Evolutionary conservation across 2,329 filamentous ascomycete species (phyloP).

Genomic region (Fusarium multiceps): DNA sequence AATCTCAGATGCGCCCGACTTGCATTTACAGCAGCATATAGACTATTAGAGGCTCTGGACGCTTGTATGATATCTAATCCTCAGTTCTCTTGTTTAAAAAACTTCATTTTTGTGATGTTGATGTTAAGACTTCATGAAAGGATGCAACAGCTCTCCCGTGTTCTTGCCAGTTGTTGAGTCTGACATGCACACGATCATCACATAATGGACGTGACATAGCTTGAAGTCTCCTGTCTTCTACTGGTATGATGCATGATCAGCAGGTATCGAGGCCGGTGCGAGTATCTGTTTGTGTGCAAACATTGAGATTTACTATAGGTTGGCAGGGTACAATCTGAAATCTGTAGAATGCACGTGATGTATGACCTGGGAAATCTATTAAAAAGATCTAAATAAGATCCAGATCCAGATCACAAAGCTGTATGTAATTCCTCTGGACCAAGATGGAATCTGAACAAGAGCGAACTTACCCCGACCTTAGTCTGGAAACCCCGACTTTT

Average conservation of each 20-base stretch:
- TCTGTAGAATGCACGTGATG: background rate
- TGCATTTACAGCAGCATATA: slow-evolving; percentile 39
- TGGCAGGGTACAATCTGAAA: background rate
- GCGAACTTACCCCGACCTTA: slow-evolving; percentile 31
- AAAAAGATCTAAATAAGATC: slow-evolving; percentile 3
- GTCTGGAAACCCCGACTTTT: slow-evolving; percentile 39
- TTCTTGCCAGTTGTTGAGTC: background rate
- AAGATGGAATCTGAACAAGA: slow-evolving; percentile 10
- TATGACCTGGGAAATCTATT: background rate
- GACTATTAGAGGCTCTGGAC: slow-evolving; percentile 39
- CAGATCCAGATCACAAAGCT: slow-evolving; percentile 10
- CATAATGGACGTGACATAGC: background rate
- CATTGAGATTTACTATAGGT: slow-evolving; percentile 1
- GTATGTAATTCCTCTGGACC: background rate
- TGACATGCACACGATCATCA: background rate
- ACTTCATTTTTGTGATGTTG: background rate
- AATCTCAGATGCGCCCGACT: slow-evolving; percentile 8
- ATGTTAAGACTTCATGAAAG: background rate
- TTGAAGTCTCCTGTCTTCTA: background rate
- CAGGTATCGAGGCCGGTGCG: background rate
- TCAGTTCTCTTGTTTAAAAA: slow-evolving; percentile 26
- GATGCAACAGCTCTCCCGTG: background rate
- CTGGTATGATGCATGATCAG: background rate
- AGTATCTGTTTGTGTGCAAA: background rate
- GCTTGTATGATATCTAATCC: slow-evolving; percentile 45